Conservation (phyloP, 495 filamentous ascomycete genomes). For the Trichocladium antarcticum region DNA sequence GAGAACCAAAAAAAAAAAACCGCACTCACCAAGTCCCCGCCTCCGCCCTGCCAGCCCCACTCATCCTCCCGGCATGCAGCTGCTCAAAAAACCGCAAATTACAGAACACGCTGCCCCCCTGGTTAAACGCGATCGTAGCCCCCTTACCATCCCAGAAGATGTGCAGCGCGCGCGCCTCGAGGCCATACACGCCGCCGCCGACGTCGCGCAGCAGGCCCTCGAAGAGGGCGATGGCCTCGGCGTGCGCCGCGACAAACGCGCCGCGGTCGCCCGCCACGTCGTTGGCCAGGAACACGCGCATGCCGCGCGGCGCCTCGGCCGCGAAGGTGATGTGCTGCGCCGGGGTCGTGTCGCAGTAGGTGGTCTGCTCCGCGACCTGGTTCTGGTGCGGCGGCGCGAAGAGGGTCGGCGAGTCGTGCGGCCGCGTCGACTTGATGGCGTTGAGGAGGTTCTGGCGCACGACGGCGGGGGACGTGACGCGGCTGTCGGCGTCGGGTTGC, state of each 20-base stretch:
- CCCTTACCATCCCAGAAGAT: conserved; percentile 77
- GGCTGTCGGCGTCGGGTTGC: conserved; percentile 24
- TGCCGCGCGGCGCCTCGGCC: conserved; percentile 56
- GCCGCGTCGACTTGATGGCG: conserved; percentile 69
- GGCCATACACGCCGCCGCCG: conserved; percentile 53
- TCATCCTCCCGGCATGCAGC: conserved; percentile 47
- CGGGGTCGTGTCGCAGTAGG: conserved; percentile 77
- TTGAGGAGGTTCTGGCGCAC: conserved; percentile 58
- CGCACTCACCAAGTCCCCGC: conserved; percentile 49
- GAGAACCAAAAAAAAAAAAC: neutral
- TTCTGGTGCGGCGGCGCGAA: conserved; percentile 61
- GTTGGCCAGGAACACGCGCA: conserved; percentile 62
- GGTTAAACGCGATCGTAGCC: conserved; percentile 80
- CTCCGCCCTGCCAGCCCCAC: conserved; percentile 39
- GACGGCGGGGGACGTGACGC: conserved; percentile 45
- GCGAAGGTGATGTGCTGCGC: conserved; percentile 69
- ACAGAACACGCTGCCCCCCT: conserved; percentile 76
- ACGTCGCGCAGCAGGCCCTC: conserved; percentile 58
- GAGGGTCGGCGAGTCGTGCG: conserved; percentile 60
- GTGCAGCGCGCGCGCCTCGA: conserved; percentile 53
- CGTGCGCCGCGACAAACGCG: conserved; percentile 52
- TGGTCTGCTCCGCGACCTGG: conserved; percentile 68
- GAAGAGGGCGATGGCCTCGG: conserved; percentile 55
- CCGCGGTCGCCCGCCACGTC: conserved; percentile 27
- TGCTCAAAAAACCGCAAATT: conserved; percentile 81